Conservation (phyloP, 164 flowering plant species). For the Litsea cubeba region DNA sequence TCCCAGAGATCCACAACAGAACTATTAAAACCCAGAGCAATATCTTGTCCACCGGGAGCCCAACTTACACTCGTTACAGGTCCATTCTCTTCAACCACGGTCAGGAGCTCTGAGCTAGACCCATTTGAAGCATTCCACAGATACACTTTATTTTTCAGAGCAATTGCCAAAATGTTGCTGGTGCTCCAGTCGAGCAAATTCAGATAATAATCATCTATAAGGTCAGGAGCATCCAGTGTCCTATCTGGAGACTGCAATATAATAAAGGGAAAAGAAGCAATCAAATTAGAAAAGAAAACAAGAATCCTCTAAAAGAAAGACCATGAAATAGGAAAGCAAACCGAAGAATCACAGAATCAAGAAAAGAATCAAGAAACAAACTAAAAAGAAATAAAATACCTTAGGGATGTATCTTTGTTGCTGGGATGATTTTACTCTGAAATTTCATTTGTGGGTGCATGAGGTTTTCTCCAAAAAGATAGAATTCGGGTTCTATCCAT, state of each 20-base stretch:
- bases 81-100: constrained; percentile 9
- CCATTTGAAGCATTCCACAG: constrained; percentile 32
- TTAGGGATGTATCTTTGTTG: too few species aligned
- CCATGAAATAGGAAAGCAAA: too few species aligned
- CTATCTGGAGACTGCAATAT: constrained; percentile 21
- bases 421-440: too few species aligned
- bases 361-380: too few species aligned
- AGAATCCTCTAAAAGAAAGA: neutral
- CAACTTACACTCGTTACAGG: constrained; percentile 42
- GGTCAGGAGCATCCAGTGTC: constrained; percentile 39
- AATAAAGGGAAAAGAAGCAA: neutral
- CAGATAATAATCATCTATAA: constrained; percentile 34
- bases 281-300: neutral
- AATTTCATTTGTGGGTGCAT: neutral
- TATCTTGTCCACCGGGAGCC: constrained; percentile 29
- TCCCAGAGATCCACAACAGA: constrained; percentile 47
- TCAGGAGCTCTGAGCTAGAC: neutral
- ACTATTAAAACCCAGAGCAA: constrained; percentile 33
- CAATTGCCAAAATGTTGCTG: constrained; percentile 42
- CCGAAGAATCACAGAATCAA: neutral
- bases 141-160: constrained; percentile 31
- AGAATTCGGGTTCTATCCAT: too few species aligned
- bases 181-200: constrained; percentile 51
- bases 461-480: neutral
- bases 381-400: too few species aligned